Percentiles rank a stretch among this genome's conserved stretches.
Conservation (phyloP, 768 basidiomycete genomes). For the Cystoderma amianthinum region DNA sequence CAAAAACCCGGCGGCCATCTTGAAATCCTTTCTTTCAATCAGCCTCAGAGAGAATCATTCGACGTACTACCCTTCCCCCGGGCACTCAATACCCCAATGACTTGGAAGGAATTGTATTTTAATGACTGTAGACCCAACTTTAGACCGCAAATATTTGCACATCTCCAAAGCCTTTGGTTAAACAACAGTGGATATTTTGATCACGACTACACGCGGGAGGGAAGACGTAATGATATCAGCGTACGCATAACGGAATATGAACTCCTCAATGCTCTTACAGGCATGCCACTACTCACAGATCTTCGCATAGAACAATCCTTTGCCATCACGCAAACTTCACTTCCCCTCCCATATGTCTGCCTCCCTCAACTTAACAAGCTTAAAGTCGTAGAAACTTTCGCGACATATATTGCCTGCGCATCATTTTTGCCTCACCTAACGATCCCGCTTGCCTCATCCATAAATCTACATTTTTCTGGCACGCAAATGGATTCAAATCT, state of each 20-base stretch:
- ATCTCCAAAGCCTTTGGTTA: not conserved
- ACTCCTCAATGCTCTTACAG: not conserved
- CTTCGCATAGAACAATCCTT: not conserved
- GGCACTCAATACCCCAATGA: too few relatives aligned
- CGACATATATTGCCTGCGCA: too few relatives aligned
- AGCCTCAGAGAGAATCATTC: not conserved
- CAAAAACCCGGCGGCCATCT: not conserved
- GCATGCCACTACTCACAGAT: not conserved
- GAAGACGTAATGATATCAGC: too few relatives aligned
- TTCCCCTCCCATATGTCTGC: too few relatives aligned
- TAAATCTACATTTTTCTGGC: too few relatives aligned
- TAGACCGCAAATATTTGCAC: not conserved
- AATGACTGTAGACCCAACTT: not conserved
- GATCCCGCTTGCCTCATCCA: too few relatives aligned
- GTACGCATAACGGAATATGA: not conserved
- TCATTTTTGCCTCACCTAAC: too few relatives aligned
- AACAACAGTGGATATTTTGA: not conserved
- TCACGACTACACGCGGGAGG: not conserved
- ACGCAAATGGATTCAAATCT: too few relatives aligned
- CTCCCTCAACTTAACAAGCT: too few relatives aligned
- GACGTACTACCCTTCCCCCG: too few relatives aligned
- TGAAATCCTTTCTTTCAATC: not conserved
- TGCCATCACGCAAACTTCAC: too few relatives aligned
- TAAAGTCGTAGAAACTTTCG: too few relatives aligned
- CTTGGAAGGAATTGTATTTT: not conserved